Conservation (phyloP, 371 early-diverging fungal genomes). For the Synchytrium microbalum region DNA sequence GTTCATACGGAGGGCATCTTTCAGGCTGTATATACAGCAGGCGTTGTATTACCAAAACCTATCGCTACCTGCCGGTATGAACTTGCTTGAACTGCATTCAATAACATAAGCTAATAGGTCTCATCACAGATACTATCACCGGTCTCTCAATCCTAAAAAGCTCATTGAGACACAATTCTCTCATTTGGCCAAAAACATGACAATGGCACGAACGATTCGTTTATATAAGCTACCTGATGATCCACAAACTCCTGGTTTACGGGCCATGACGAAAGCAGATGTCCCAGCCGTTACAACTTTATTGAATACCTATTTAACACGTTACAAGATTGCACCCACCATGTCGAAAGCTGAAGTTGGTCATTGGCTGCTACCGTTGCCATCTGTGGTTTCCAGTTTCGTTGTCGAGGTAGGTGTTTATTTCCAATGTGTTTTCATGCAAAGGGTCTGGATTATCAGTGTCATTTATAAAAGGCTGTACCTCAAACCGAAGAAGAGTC, state of each 20-base stretch:
- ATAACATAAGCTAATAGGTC: no score
- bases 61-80: constrained; percentile 66
- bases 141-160: constrained; percentile 88
- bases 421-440: constrained; percentile 3
- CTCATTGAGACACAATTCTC: constrained; percentile 90
- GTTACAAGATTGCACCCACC: constrained; percentile 60
- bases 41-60: constrained; percentile 84
- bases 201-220: constrained; percentile 67
- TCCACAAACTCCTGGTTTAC: constrained; percentile 60
- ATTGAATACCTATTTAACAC: constrained; percentile 60
- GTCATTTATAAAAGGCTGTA: not conserved
- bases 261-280: constrained; percentile 70
- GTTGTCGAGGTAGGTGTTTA: constrained; percentile 74
- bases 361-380: constrained; percentile 83
- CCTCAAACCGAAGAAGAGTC: not conserved
- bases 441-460: not conserved
- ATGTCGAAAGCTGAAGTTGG: constrained; percentile 79
- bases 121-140: constrained; percentile 86
- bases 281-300: constrained; percentile 60
- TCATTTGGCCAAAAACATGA: constrained; percentile 57
- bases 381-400: constrained; percentile 81
- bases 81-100: constrained; percentile 14
- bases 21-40: constrained; percentile 98
- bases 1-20: constrained; percentile 90
- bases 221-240: constrained; percentile 61